Percentiles rank a stretch among this genome's conserved stretches.
Conservation (phyloP, 2,329 filamentous ascomycete genomes). For the Zymoseptoria pseudotritici region DNA sequence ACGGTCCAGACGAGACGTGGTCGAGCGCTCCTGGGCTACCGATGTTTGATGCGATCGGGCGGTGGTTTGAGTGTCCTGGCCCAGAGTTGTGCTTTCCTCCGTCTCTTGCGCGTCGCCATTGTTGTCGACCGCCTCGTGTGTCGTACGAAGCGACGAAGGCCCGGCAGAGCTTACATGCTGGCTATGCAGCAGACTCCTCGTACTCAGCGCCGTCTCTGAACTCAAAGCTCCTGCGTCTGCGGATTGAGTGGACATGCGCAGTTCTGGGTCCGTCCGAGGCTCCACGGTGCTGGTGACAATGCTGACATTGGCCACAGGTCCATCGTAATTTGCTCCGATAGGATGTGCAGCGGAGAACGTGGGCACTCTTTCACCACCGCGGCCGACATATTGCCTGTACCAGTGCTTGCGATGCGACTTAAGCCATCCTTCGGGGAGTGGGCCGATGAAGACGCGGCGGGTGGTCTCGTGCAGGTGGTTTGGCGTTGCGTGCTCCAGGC, state of each 20-base stretch:
- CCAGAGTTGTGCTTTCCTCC: slow-evolving; percentile 4
- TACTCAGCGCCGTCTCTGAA: neutral
- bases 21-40: slow-evolving; percentile 6
- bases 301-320: slow-evolving; percentile 1
- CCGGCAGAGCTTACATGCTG: neutral
- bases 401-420: slow-evolving; percentile 56
- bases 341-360: slow-evolving; percentile 25
- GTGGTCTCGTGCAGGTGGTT: slow-evolving; percentile 56
- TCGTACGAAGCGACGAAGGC: neutral
- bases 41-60: slow-evolving; percentile 5
- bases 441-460: slow-evolving; percentile 57
- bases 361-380: slow-evolving; percentile 19
- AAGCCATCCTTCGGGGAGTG: slow-evolving; percentile 58
- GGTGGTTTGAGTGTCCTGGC: neutral
- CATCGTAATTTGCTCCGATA: slow-evolving; percentile 1
- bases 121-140: neutral
- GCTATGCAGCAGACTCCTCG: neutral
- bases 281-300: neutral
- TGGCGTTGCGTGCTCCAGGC: slow-evolving; percentile 49
- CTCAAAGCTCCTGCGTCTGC: slow-evolving; percentile 4
- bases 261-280: slow-evolving; percentile 2
- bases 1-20: slow-evolving; percentile 9
- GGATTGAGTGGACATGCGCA: slow-evolving; percentile 12
- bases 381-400: slow-evolving; percentile 48
- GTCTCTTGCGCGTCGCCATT: slow-evolving; percentile 18